phyloP scores from a whole-genome alignment of 495 filamentous ascomycete genomes.

The Podospora conica region DNA sequence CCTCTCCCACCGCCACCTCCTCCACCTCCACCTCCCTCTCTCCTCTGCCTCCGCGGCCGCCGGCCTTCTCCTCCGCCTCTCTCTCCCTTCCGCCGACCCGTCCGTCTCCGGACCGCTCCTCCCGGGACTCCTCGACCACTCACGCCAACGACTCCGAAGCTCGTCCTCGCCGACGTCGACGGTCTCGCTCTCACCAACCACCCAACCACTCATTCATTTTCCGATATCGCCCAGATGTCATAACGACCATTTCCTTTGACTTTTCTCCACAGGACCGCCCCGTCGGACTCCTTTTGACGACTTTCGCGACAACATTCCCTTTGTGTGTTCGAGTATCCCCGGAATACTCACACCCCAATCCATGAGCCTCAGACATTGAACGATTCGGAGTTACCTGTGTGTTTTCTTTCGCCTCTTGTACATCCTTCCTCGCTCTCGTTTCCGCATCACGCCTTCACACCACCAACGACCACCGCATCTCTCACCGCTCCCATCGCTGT shows the following conservation, averaged over 20 bases:
- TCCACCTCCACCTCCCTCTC: neutral
- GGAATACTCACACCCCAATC: conserved; percentile 43
- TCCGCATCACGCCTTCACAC: conserved; percentile 19
- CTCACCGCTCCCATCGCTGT: conserved; percentile 35
- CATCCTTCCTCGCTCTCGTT: conserved; percentile 33
- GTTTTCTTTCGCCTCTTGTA: conserved; percentile 41
- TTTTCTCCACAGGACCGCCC: conserved; percentile 45
- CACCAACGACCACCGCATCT: conserved; percentile 4
- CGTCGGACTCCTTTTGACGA: conserved; percentile 44
- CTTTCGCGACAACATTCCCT: conserved; percentile 30
- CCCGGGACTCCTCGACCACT: conserved; percentile 3
- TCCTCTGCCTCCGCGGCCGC: neutral
- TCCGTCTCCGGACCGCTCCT: conserved; percentile 7
- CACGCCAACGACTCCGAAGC: conserved; percentile 3
- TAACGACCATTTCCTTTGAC: conserved; percentile 54
- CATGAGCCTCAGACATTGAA: conserved; percentile 62
- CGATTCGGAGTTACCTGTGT: conserved; percentile 50
- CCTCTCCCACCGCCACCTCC: conserved; percentile 5
- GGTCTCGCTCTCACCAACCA: conserved; percentile 11
- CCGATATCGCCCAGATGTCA: conserved; percentile 55
- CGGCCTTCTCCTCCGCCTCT: neutral
- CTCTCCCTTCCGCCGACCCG: neutral
- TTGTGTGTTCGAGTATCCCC: conserved; percentile 50
- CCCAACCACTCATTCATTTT: conserved; percentile 38
- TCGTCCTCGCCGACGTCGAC: neutral